phyloP scores from a whole-genome alignment of 768 basidiomycete genomes.

The Lactarius trivialis region DNA sequence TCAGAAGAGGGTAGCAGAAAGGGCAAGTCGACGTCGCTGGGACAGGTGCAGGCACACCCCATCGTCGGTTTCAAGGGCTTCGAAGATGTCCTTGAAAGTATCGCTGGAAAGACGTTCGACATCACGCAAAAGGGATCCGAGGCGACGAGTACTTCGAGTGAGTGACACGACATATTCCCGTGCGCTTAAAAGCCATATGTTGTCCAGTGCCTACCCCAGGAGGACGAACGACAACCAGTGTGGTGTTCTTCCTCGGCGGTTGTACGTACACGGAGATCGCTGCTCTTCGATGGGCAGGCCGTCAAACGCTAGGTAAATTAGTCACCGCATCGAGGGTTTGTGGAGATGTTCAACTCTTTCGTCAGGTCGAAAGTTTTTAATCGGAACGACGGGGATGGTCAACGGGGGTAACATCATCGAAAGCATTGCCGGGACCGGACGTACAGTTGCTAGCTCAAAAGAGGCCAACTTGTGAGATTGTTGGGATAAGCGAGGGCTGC shows the following conservation, averaged over 20 bases:
- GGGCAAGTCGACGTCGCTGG: slow-evolving; percentile 34
- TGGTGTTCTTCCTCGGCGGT: slow-evolving; percentile 95
- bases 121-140: slow-evolving; percentile 44
- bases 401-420: slow-evolving; percentile 71
- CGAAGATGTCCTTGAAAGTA: slow-evolving; percentile 75
- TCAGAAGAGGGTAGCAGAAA: slow-evolving; percentile 34
- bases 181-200: neutral
- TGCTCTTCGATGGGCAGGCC: slow-evolving; percentile 85
- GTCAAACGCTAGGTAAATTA: slow-evolving; percentile 68
- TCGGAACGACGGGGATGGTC: slow-evolving; percentile 88
- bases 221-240: slow-evolving; percentile 70
- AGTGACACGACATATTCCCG: slow-evolving; percentile 24
- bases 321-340: slow-evolving; percentile 3
- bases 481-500: neutral
- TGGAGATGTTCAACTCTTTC: slow-evolving; percentile 1
- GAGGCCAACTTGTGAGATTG: slow-evolving; percentile 38
- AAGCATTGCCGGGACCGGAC: slow-evolving; percentile 48
- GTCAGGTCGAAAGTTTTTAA: slow-evolving; percentile 77
- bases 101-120: slow-evolving; percentile 87
- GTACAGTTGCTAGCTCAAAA: slow-evolving; percentile 33
- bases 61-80: slow-evolving; percentile 97
- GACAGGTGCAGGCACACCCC: slow-evolving; percentile 77
- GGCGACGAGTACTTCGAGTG: slow-evolving; percentile 30
- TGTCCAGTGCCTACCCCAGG: slow-evolving; percentile 28
- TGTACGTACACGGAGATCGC: slow-evolving; percentile 98